Base-by-base conservation (phyloP, 1,284 basidiomycete genomes). In the Cystobasidium sp. region DNA sequence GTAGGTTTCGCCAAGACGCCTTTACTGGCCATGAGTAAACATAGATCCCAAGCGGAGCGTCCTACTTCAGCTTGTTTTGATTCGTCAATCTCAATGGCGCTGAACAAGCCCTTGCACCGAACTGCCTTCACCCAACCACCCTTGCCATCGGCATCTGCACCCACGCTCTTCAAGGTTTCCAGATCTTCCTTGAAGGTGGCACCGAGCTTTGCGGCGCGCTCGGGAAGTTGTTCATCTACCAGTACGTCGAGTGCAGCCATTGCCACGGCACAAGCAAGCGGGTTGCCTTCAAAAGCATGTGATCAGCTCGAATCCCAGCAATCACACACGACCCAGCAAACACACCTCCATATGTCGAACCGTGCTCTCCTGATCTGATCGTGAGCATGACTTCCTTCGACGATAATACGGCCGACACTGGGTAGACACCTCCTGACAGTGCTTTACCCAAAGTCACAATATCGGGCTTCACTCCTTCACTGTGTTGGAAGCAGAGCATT, bases 311-410 rank as follows among this genome's bases (percentile, higher is more conserved):
- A 61, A 12, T 16, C 70, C 58, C 51, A 22, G 41, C 10, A 68
- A 64, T n/a, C n/a, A 53, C 52, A 49, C 49, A 52, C 41, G 71
- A 18, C 56, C 12, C 41, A 41, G 55, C 66, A 31, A 61, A 52
- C 83, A 88, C 76, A 51, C 93, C 93, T 80, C 93, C 93, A 77
- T 94, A 95, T 0, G 96, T 98, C 79, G 91, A 93, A n/a, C 95
- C 94, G 80, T 98, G 97, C 84, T 97, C 94, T 76, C 96, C 95
- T n/a, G 96, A 94, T 77, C 90, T 87, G 82, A 99, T 96, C 84
- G 90, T 92, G 41, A 95, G 89, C 94, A 99, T 97, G 76, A 99
- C 84, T 43, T 93, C 90, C 76, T 88, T 88, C 83, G 94, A 89
- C 6, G 94, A 91, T 41, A 99, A 87, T 12, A 98, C 95, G 16